These are phyloP conservation scores for Gossypium mustelinum DNA, from an alignment of 345 rosid genomes.

Conservation along the genomic window DNA sequence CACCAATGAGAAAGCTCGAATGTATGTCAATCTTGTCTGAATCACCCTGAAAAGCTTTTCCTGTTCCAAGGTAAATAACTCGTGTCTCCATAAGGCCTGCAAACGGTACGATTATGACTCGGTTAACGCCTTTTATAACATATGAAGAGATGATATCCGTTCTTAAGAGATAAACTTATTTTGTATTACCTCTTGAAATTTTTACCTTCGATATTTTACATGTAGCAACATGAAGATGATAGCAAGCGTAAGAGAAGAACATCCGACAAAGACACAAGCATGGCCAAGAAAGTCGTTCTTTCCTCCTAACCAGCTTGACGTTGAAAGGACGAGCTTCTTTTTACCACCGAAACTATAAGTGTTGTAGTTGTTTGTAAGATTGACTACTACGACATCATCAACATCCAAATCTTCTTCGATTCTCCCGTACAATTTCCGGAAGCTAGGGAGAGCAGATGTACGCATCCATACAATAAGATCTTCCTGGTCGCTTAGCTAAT, in stretches of 20 bases:
- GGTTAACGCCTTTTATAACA: neutral
- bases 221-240: slow-evolving; percentile 64
- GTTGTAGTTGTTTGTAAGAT: slow-evolving; percentile 70
- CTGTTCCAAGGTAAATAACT: slow-evolving; percentile 45
- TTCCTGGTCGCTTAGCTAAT: slow-evolving; percentile 73
- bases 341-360: slow-evolving; percentile 78
- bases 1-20: neutral
- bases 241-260: slow-evolving; percentile 50
- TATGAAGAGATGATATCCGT: neutral
- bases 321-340: slow-evolving; percentile 70
- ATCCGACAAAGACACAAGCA: slow-evolving; percentile 62
- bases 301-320: slow-evolving; percentile 80
- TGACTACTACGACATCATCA: slow-evolving; percentile 46
- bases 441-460: slow-evolving; percentile 74
- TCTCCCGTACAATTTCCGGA: slow-evolving; percentile 72
- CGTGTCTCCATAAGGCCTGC: slow-evolving; percentile 53
- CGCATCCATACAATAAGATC: slow-evolving; percentile 90
- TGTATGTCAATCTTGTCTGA: neutral
- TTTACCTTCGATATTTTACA: slow-evolving; percentile 58
- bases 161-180: neutral
- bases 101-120: slow-evolving; percentile 9
- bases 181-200: neutral
- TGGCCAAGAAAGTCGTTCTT: slow-evolving; percentile 78
- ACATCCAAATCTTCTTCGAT: slow-evolving; percentile 69
- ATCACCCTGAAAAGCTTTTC: slow-evolving; percentile 42